Percentiles rank a stretch among this genome's conserved stretches.
These are phyloP conservation scores for Schoenoplectus tabernaemontani DNA, from an alignment of 202 grass and related monocot genomes.

Conservation along the genomic window DNA sequence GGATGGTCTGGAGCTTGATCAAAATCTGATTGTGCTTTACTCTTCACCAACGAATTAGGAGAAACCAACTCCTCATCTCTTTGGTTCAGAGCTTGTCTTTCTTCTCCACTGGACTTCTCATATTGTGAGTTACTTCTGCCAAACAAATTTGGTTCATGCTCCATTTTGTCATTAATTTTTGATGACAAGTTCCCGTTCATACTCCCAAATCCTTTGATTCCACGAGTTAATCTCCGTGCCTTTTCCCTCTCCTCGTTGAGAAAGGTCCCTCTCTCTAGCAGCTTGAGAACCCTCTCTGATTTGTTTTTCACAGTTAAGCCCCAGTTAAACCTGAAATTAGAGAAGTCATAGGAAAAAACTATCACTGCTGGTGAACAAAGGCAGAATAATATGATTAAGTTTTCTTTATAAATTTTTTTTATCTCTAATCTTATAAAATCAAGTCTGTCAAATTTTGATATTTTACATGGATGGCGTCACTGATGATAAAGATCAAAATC, in stretches of 20 bases:
- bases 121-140: slow-evolving; percentile 41
- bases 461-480: too few species aligned
- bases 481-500: too few species aligned
- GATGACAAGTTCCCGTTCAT: slow-evolving; percentile 27
- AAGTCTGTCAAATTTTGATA: too few species aligned
- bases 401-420: not conserved
- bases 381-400: not conserved
- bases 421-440: too few species aligned
- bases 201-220: slow-evolving; percentile 87
- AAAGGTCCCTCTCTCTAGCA: slow-evolving; percentile 63
- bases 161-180: not conserved
- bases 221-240: slow-evolving; percentile 46
- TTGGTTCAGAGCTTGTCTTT: not conserved
- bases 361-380: too few species aligned
- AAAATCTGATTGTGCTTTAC: not conserved
- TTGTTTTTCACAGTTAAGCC: slow-evolving; percentile 57
- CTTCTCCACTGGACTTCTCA: slow-evolving; percentile 16
- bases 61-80: slow-evolving; percentile 26
- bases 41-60: not conserved
- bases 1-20: slow-evolving; percentile 4
- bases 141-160: not conserved
- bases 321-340: slow-evolving; percentile 75
- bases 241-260: slow-evolving; percentile 79
- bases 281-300: slow-evolving; percentile 67
- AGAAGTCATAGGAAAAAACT: not conserved